Percentiles rank a stretch among this genome's conserved stretches.
phyloP scores from a whole-genome alignment of 2,329 filamentous ascomycete genomes.

The Rhinocladiella mackenziei region DNA sequence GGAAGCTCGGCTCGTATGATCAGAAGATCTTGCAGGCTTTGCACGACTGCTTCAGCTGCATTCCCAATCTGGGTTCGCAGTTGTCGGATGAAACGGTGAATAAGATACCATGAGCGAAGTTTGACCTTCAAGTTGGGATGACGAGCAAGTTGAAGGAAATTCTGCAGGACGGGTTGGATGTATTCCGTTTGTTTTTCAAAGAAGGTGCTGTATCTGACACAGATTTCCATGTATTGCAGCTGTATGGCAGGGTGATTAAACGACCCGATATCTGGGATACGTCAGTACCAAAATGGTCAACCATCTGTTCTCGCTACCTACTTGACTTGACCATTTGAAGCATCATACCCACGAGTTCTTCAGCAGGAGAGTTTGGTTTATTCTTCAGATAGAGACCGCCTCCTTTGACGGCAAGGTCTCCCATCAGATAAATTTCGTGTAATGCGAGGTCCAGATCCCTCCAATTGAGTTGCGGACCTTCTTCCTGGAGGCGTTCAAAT shows the following conservation, averaged over 20 bases:
- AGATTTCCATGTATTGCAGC: conserved; percentile 97
- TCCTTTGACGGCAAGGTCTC: conserved; percentile 85
- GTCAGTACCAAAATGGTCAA: conserved; percentile 2
- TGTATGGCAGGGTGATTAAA: conserved; percentile 89
- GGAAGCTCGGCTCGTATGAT: conserved; percentile 87
- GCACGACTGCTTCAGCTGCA: conserved; percentile 85
- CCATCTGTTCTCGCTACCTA: conserved; percentile 16
- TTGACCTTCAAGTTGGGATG: conserved; percentile 83
- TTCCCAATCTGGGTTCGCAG: conserved; percentile 79
- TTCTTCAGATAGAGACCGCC: conserved; percentile 84
- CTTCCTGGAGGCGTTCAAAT: conserved; percentile 73
- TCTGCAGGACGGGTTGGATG: conserved; percentile 82
- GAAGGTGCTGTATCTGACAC: conserved; percentile 86
- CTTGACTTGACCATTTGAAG: conserved; percentile 86
- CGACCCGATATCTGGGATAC: conserved; percentile 75
- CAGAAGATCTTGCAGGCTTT: conserved; percentile 81
- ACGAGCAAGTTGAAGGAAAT: conserved; percentile 86
- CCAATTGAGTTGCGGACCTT: conserved; percentile 78
- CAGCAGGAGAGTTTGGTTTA: conserved; percentile 72
- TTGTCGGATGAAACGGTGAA: conserved; percentile 87
- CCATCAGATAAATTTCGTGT: conserved; percentile 93
- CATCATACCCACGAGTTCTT: conserved; percentile 88
- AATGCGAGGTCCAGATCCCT: conserved; percentile 89
- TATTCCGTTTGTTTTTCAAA: conserved; percentile 80
- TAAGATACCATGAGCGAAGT: conserved; percentile 92